These are phyloP conservation scores for Setomelanomma holmii DNA, from an alignment of 2,329 filamentous ascomycete species.

Conservation along the genomic window DNA sequence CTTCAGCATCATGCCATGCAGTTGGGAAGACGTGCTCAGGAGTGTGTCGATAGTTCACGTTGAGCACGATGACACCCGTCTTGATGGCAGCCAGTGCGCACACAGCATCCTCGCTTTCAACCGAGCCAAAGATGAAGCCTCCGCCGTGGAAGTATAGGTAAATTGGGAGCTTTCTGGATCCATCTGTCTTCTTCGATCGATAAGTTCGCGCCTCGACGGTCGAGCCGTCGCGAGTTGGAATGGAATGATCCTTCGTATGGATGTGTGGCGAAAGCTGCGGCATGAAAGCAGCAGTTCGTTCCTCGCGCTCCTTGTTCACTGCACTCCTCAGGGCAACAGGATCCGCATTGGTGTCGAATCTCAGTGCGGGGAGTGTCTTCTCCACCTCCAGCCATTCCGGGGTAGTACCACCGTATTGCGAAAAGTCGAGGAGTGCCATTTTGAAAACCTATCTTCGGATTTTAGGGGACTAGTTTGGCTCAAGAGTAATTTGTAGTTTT, in stretches of 20 bases:
- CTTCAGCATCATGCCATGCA: slow-evolving; percentile 61
- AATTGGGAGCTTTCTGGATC: slow-evolving; percentile 54
- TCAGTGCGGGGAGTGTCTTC: slow-evolving; percentile 31
- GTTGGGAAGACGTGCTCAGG: slow-evolving; percentile 62
- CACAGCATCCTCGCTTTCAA: slow-evolving; percentile 60
- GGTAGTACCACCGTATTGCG: slow-evolving; percentile 38
- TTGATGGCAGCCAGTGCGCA: slow-evolving; percentile 58
- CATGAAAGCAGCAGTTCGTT: slow-evolving; percentile 26
- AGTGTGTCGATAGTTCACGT: slow-evolving; percentile 67
- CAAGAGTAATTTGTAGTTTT: too few species aligned
- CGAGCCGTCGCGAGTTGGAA: slow-evolving; percentile 56
- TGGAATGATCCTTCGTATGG: slow-evolving; percentile 28
- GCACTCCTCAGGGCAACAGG: slow-evolving; percentile 18
- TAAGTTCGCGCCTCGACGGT: slow-evolving; percentile 57
- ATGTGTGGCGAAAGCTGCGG: slow-evolving; percentile 30
- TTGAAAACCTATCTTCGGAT: background rate
- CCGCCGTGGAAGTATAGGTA: slow-evolving; percentile 61
- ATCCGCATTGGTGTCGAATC: slow-evolving; percentile 29
- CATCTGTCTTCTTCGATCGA: slow-evolving; percentile 45
- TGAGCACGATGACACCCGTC: slow-evolving; percentile 56
- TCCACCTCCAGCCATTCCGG: slow-evolving; percentile 44
- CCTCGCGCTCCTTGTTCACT: slow-evolving; percentile 33
- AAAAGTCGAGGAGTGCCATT: slow-evolving; percentile 33
- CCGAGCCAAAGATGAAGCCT: slow-evolving; percentile 63
- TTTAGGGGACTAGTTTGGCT: too few species aligned